Evolutionary conservation across 495 filamentous ascomycete species (phyloP).

Genomic region (Aspergillus incahuasiensis): DNA sequence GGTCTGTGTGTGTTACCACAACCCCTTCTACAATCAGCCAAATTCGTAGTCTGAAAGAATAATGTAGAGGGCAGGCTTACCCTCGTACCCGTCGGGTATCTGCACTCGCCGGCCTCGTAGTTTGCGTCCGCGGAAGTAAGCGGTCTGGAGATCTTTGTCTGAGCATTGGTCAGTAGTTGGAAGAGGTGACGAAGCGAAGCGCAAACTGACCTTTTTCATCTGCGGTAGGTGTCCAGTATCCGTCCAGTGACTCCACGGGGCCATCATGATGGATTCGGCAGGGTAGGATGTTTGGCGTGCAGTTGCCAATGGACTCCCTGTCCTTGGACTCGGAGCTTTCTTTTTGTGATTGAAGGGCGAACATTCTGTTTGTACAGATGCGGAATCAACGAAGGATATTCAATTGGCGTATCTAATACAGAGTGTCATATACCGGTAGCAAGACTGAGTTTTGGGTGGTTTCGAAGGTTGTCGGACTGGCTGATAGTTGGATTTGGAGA

Average conservation of each 20-base stretch:
- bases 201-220: constrained; percentile 37
- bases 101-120: constrained; percentile 62
- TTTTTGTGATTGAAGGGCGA: constrained; percentile 33
- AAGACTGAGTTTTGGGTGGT: no score
- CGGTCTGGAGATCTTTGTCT: constrained; percentile 36
- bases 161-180: not conserved
- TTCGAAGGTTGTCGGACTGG: not conserved
- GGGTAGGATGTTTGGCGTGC: constrained; percentile 75
- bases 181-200: not conserved
- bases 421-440: no score
- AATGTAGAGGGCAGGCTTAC: constrained; percentile 29
- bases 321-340: constrained; percentile 17
- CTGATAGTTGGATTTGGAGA: no score
- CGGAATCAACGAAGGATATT: no score
- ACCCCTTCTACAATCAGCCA: constrained; percentile 26
- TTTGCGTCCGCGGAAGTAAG: constrained; percentile 81
- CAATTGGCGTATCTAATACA: no score
- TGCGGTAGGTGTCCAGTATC: constrained; percentile 66
- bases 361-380: constrained; percentile 22
- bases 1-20: constrained; percentile 37
- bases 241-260: constrained; percentile 53
- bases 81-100: constrained; percentile 72
- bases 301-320: constrained; percentile 16
- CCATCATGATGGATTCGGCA: constrained; percentile 81
- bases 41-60: not conserved